Evolutionary conservation across 192 early-diverging fungal genomes (phyloP).

Genomic region (Coemansia sp.): DNA sequence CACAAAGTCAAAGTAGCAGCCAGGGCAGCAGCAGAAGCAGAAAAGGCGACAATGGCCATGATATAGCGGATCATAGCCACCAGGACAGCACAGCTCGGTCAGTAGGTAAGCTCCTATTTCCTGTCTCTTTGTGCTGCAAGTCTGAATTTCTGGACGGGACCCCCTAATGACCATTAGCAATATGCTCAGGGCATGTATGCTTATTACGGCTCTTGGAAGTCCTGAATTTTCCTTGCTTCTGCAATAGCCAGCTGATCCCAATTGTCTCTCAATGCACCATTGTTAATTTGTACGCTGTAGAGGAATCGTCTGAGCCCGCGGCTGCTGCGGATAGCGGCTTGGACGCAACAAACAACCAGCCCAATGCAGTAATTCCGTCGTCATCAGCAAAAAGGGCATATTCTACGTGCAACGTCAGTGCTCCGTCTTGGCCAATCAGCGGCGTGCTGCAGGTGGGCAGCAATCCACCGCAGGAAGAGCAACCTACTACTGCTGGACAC

Average conservation of each 20-base stretch:
- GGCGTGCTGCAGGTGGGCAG: background rate
- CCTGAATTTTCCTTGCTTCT: too few relatives aligned
- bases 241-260: too few relatives aligned
- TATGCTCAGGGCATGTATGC: too few relatives aligned
- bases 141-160: too few relatives aligned
- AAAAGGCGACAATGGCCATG: slow-evolving; percentile 1
- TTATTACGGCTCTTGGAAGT: too few relatives aligned
- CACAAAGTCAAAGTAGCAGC: slow-evolving; percentile 9
- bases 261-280: background rate
- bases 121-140: too few relatives aligned
- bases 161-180: too few relatives aligned
- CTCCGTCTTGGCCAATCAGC: background rate
- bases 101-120: slow-evolving; percentile 1
- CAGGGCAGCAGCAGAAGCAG: slow-evolving; percentile 12
- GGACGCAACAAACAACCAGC: background rate
- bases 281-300: background rate
- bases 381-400: background rate
- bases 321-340: background rate
- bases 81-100: slow-evolving; percentile 9
- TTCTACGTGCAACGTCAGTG: background rate
- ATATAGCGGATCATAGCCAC: too few relatives aligned
- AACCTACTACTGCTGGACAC: background rate
- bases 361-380: slow-evolving; percentile 4
- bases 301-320: slow-evolving; percentile 1
- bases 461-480: background rate